Base-by-base conservation (phyloP, 805 yeast genomes). In the Pichia kluyveri region DNA sequence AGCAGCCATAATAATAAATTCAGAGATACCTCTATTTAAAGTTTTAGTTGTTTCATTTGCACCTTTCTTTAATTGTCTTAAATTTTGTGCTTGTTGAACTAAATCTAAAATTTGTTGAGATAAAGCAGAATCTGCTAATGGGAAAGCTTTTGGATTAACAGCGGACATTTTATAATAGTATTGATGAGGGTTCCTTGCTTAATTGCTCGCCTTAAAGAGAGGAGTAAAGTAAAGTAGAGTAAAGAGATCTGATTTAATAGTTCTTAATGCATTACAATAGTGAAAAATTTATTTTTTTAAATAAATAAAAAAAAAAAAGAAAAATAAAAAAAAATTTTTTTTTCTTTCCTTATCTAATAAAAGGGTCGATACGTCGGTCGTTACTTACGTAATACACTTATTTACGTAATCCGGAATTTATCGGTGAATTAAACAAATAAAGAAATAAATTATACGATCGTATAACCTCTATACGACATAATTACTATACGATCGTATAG, bases 21-120 rank as follows among this genome's bases (percentile, higher is more conserved):
- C 99, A 63, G 97, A 86, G 66, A 91, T 91, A 83, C 99, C 99
- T 79, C 98, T 86, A 86, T 91, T 91, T 75, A 91, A 80, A 62
- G 97, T 91, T 80, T 91, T 91, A 74, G 97, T 93, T 66, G 98
- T 96, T 77, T 93, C 99, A 71, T 93, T 93, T 60, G 99, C 99
- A 73, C 99, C 99, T 73, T 93, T 93, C 81, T 93, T 93, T 72
- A 93, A 82, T 76, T 93, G 99, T 79, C 98, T 89, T 69, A 93
- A 80, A 75, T 86, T 89, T 64, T 95, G 90, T 54, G 97, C 88
- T 77, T 93, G 99, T 76, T 93, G 99, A 62, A 87, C 93, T 68
- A 93, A 90, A 65, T 93, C 98, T 67, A 93, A 80, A 71, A 93
- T 91, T 75, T 91, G 97, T 76, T 93, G 97, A 58, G 96, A 76